These are phyloP conservation scores for Penicillium sumatraense DNA, from an alignment of 2,329 filamentous ascomycete genomes.

Conservation along the genomic window DNA sequence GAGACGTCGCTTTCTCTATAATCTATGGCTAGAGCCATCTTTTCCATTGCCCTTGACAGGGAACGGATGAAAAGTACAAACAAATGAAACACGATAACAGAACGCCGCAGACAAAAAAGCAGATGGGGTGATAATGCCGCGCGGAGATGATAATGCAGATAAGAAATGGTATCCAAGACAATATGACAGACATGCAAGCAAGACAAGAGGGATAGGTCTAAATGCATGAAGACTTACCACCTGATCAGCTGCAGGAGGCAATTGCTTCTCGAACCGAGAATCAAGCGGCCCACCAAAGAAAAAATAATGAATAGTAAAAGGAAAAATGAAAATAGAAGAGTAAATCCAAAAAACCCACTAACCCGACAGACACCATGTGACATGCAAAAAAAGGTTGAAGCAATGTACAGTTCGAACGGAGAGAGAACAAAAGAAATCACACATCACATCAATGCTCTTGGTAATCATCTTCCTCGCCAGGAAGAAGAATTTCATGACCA, in stretches of 20 bases:
- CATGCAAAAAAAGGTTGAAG: slow-evolving; percentile 28
- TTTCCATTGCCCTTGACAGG: neutral
- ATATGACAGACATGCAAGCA: slow-evolving; percentile 10
- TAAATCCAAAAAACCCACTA: slow-evolving; percentile 13
- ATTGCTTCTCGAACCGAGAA: neutral
- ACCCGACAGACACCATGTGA: slow-evolving; percentile 22
- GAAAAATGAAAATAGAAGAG: neutral
- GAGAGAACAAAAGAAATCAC: slow-evolving; percentile 9
- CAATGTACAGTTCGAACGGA: slow-evolving; percentile 26
- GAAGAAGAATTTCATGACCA: slow-evolving; percentile 61
- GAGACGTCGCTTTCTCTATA: slow-evolving; percentile 9
- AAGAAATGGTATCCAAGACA: slow-evolving; percentile 25
- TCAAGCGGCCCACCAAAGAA: neutral
- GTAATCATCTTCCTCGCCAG: slow-evolving; percentile 42
- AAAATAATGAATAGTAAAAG: slow-evolving; percentile 5
- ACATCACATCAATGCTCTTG: slow-evolving; percentile 23
- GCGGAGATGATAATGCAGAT: slow-evolving; percentile 11
- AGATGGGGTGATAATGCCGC: slow-evolving; percentile 12
- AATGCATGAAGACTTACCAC: neutral
- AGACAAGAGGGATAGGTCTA: slow-evolving; percentile 6
- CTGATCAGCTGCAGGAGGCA: neutral
- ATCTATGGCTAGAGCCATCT: slow-evolving; percentile 6
- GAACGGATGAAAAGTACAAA: neutral
- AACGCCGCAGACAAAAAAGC: slow-evolving; percentile 11
- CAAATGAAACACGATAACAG: slow-evolving; percentile 10